These are phyloP conservation scores for Orbilia quercus DNA, from an alignment of 2,329 filamentous ascomycete genomes.

Conservation along the genomic window DNA sequence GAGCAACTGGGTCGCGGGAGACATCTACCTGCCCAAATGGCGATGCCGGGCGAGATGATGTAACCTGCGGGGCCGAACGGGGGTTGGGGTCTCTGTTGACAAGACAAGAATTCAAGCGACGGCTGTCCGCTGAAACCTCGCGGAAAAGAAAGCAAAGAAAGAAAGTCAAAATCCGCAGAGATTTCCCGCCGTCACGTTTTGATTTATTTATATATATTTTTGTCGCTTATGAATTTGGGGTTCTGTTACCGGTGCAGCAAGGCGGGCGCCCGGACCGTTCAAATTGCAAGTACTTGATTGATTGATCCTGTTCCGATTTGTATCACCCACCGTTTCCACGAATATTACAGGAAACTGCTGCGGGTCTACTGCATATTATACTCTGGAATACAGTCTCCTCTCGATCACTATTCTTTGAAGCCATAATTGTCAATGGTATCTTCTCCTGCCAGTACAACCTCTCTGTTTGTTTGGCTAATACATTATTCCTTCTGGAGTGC, in stretches of 20 bases:
- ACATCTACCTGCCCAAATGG: conserved; percentile 32
- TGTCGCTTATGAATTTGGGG: background rate
- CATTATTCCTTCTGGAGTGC: too few species aligned
- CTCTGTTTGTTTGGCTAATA: too few species aligned
- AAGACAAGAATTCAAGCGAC: background rate
- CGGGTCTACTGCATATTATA: too few species aligned
- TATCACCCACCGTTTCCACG: conserved; percentile 20
- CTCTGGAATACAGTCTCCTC: background rate
- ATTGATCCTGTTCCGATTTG: background rate
- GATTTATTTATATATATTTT: background rate
- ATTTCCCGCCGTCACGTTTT: conserved; percentile 26
- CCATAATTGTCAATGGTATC: background rate
- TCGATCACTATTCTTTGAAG: background rate
- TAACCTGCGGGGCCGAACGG: conserved; percentile 29
- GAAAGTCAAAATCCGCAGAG: conserved; percentile 34
- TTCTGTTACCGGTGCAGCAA: background rate
- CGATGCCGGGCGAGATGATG: conserved; percentile 32
- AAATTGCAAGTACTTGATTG: background rate
- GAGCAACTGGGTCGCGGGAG: background rate
- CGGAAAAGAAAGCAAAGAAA: too few species aligned
- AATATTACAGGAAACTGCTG: too few species aligned
- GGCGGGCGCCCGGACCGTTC: conserved; percentile 9
- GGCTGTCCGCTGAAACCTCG: conserved; percentile 2
- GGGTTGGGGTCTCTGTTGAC: background rate
- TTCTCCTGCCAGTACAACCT: too few species aligned